A percentile compares a stretch with the other conserved stretches of the same genome.
These are phyloP conservation scores for Austroboletus eburneus DNA, from an alignment of 768 basidiomycete genomes.

Conservation along the genomic window DNA sequence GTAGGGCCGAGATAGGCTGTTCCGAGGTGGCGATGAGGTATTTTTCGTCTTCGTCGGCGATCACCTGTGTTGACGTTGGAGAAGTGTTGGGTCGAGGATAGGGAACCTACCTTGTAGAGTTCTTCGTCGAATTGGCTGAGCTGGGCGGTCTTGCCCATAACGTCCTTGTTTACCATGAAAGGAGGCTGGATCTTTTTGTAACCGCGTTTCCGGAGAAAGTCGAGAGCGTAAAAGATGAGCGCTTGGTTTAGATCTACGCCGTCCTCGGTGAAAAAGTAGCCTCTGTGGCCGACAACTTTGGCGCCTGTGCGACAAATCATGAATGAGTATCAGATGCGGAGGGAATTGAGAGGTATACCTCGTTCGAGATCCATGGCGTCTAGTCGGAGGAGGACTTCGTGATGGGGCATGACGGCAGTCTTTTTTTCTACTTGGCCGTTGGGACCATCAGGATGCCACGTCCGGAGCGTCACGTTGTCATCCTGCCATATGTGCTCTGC, in stretches of 20 bases:
- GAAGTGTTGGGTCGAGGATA: background rate
- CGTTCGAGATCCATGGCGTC: slow-evolving; percentile 98
- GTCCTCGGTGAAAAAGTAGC: slow-evolving; percentile 93
- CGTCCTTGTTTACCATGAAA: slow-evolving; percentile 97
- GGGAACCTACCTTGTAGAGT: slow-evolving; percentile 80
- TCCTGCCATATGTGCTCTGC: slow-evolving; percentile 49
- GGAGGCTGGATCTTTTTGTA: slow-evolving; percentile 97
- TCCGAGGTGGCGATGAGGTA: slow-evolving; percentile 99
- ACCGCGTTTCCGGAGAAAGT: slow-evolving; percentile 76
- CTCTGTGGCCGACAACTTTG: slow-evolving; percentile 93
- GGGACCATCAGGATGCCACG: slow-evolving; percentile 82
- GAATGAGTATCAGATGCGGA: background rate
- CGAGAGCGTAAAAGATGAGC: slow-evolving; percentile 88
- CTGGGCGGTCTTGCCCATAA: slow-evolving; percentile 97
- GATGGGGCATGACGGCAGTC: slow-evolving; percentile 87
- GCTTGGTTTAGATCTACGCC: slow-evolving; percentile 98
- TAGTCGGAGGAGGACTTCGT: slow-evolving; percentile 89
- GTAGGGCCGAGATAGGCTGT: slow-evolving; percentile 95
- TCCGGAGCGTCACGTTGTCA: slow-evolving; percentile 77
- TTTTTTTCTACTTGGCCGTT: slow-evolving; percentile 67
- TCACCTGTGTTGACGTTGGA: slow-evolving; percentile 47
- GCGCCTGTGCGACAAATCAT: slow-evolving; percentile 56
- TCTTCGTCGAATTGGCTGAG: slow-evolving; percentile 98
- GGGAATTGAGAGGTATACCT: slow-evolving; percentile 42
- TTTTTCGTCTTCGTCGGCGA: slow-evolving; percentile 90